A percentile compares a stretch with the other conserved stretches of the same genome.
Evolutionary conservation across 1,284 basidiomycete species (phyloP).

Genomic region (Laetiporus sulphureus): DNA sequence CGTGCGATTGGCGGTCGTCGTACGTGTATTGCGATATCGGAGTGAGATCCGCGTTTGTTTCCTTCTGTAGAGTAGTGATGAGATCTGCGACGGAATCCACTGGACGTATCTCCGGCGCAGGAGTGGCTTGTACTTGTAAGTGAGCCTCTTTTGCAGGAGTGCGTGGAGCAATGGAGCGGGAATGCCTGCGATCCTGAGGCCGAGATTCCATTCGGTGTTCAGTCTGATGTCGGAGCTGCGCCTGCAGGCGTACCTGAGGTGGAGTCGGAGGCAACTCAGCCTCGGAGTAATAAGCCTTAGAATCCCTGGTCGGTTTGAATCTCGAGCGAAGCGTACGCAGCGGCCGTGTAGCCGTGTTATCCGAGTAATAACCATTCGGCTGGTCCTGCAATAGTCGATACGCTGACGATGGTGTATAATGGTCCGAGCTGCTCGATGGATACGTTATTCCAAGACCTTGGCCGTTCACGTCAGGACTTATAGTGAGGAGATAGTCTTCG

Average conservation of each 20-base stretch:
- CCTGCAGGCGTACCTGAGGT: conserved; percentile 9
- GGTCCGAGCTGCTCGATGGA: conserved; percentile 5
- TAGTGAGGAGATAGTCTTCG: conserved; percentile 4
- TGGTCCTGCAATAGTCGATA: conserved; percentile 14
- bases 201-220: conserved; percentile 11
- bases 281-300: conserved; percentile 22
- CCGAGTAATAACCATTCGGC: conserved; percentile 21
- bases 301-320: conserved; percentile 16
- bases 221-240: conserved; percentile 8
- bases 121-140: not conserved
- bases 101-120: conserved; percentile 1
- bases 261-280: conserved; percentile 14
- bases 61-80: conserved; percentile 1
- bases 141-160: conserved; percentile 1
- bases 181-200: conserved; percentile 24
- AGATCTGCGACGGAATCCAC: conserved; percentile 1
- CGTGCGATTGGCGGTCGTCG: conserved; percentile 27
- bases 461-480: conserved; percentile 1
- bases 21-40: conserved; percentile 23
- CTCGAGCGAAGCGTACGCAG: conserved; percentile 20
- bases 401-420: conserved; percentile 1
- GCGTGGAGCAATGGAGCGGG: conserved; percentile 18
- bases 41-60: conserved; percentile 7
- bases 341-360: conserved; percentile 13
- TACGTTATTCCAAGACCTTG: conserved; percentile 5